A percentile compares a stretch with the other conserved stretches of the same genome.
Evolutionary conservation across 805 yeast species (phyloP).

Genomic region (Kregervanrija delftensis): DNA sequence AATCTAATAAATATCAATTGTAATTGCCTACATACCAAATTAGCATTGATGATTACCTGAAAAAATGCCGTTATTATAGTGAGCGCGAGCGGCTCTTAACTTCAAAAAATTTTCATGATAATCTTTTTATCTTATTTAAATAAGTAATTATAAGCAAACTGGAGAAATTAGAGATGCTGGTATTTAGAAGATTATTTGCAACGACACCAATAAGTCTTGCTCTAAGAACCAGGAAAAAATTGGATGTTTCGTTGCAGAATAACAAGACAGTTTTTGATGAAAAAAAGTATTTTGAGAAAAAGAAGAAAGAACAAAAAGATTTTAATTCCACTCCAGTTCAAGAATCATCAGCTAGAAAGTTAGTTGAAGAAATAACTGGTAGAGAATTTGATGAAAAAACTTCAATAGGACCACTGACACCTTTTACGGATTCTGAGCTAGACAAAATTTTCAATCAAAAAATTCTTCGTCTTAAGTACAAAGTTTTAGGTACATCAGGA

Average conservation of each 20-base stretch:
- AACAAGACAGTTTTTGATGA: constrained; percentile 4
- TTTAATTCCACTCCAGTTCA: constrained; percentile 20
- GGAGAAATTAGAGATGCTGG: no score
- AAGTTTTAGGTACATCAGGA: constrained; percentile 53
- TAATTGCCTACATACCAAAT: no score
- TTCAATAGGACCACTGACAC: constrained; percentile 18
- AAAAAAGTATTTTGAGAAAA: constrained; percentile 1
- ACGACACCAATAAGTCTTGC: background rate
- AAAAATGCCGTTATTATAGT: no score
- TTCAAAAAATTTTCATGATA: no score
- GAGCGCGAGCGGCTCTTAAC: no score
- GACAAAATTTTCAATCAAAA: constrained; percentile 16
- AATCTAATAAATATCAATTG: no score
- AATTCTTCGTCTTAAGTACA: constrained; percentile 41
- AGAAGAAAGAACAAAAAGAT: constrained; percentile 6
- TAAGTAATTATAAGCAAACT: no score
- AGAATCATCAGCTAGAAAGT: constrained; percentile 22
- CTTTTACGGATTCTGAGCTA: constrained; percentile 22
- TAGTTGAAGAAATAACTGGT: constrained; percentile 17
- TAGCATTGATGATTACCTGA: no score
- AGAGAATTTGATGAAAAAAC: constrained; percentile 14
- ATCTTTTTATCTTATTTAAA: no score
- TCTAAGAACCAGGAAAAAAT: constrained; percentile 8
- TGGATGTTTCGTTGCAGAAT: constrained; percentile 10
- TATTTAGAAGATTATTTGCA: background rate